Evolutionary conservation across 1,139 yeast genomes (phyloP).

Genomic region (Kodamaea sp.): DNA sequence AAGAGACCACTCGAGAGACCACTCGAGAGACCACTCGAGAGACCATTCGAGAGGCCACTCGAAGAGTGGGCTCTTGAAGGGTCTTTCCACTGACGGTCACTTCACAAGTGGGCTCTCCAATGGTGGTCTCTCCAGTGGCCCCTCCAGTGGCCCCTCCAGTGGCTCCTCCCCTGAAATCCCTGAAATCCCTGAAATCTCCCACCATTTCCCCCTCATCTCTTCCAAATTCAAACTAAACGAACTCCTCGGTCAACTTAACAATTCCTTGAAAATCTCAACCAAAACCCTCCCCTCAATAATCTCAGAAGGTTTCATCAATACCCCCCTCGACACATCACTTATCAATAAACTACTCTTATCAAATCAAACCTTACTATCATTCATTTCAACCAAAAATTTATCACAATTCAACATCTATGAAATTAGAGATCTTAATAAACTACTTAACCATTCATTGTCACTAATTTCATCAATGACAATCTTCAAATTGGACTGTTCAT

Average conservation of each 20-base stretch:
- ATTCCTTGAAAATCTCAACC: slow-evolving; percentile 1
- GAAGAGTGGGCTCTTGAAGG: too few relatives aligned
- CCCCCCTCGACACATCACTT: slow-evolving; percentile 7
- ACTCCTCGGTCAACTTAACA: too few relatives aligned
- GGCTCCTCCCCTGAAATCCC: neutral
- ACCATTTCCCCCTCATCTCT: neutral
- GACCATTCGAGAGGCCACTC: too few relatives aligned
- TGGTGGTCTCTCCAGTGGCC: too few relatives aligned
- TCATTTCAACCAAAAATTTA: slow-evolving; percentile 6
- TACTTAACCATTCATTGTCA: slow-evolving; percentile 22
- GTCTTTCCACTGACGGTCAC: too few relatives aligned
- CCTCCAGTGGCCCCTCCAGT: neutral
- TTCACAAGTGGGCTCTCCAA: too few relatives aligned
- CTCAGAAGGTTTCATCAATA: slow-evolving; percentile 9
- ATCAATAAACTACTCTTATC: slow-evolving; percentile 17
- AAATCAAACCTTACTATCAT: slow-evolving; percentile 17
- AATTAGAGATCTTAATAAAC: slow-evolving; percentile 18
- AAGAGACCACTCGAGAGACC: too few relatives aligned
- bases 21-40: too few relatives aligned
- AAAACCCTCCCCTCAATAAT: slow-evolving; percentile 12
- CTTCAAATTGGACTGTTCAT: slow-evolving; percentile 17
- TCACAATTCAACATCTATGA: slow-evolving; percentile 16
- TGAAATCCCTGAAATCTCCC: too few relatives aligned
- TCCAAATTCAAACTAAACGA: too few relatives aligned
- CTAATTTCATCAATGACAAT: slow-evolving; percentile 25